Evolutionary conservation across 305 asterid genomes (phyloP).

Genomic region (Fraxinus floribunda): DNA sequence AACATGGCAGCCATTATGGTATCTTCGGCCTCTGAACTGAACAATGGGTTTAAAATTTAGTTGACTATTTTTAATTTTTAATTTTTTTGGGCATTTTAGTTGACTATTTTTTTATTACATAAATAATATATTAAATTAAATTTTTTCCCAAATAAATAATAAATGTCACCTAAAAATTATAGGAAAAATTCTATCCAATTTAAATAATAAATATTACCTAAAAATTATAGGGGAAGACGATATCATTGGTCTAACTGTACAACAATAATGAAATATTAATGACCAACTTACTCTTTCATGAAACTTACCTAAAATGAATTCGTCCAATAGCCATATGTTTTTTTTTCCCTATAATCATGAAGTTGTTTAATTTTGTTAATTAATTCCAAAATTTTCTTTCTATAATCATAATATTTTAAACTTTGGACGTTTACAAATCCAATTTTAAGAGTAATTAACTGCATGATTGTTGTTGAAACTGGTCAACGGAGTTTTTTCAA

Average conservation of each 20-base stretch:
- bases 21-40: background rate
- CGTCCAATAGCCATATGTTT: background rate
- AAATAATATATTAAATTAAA: background rate
- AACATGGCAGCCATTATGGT: background rate
- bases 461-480: background rate
- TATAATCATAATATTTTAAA: background rate
- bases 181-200: background rate
- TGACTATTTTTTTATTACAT: background rate
- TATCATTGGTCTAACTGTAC: background rate
- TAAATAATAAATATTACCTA: background rate
- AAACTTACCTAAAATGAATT: background rate
- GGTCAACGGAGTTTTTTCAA: background rate
- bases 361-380: background rate
- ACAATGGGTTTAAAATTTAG: background rate
- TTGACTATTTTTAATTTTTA: background rate
- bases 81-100: background rate
- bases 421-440: background rate
- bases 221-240: background rate
- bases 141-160: background rate
- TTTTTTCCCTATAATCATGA: background rate
- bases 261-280: background rate
- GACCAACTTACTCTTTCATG: background rate
- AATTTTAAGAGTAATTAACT: constrained; percentile 1
- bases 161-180: background rate
- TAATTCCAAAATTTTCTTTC: background rate